Conservation (phyloP, 1,284 basidiomycete genomes). For the Apiotrichum sp. region DNA sequence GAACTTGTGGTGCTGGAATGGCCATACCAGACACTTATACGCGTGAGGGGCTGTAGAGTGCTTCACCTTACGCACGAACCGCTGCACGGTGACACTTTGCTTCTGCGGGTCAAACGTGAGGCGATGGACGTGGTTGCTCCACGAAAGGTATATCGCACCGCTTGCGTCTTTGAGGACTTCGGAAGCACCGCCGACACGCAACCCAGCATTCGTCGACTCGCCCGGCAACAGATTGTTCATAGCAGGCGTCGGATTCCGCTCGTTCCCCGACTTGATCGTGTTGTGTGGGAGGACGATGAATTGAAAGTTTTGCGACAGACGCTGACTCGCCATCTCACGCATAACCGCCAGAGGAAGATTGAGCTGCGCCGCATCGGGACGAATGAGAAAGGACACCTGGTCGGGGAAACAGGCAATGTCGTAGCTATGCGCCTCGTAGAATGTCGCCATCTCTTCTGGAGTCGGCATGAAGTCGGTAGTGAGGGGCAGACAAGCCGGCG, state of each 20-base stretch:
- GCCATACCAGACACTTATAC: conserved; percentile 90
- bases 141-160: conserved; percentile 81
- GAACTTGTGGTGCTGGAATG: conserved; percentile 78
- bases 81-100: conserved; percentile 78
- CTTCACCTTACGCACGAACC: conserved; percentile 73
- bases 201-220: conserved; percentile 51
- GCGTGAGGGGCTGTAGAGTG: conserved; percentile 57
- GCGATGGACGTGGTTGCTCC: conserved; percentile 91
- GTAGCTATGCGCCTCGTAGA: conserved; percentile 66
- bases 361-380: conserved; percentile 36
- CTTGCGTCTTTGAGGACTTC: conserved; percentile 61
- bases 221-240: conserved; percentile 56
- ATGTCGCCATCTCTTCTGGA: conserved; percentile 64
- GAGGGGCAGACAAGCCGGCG: conserved; percentile 80
- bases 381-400: conserved; percentile 59
- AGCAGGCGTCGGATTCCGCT: conserved; percentile 8
- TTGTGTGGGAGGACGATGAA: conserved; percentile 59
- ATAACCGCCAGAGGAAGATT: conserved; percentile 78
- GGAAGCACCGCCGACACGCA: conserved; percentile 60
- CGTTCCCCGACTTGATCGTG: conserved; percentile 16
- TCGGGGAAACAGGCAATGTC: conserved; percentile 46
- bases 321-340: conserved; percentile 87
- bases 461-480: conserved; percentile 86
- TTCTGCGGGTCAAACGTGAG: conserved; percentile 72
- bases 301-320: conserved; percentile 89